Evolutionary conservation across 768 basidiomycete species (phyloP).

Genomic region (Krasilnikovozyma curviuscula): DNA sequence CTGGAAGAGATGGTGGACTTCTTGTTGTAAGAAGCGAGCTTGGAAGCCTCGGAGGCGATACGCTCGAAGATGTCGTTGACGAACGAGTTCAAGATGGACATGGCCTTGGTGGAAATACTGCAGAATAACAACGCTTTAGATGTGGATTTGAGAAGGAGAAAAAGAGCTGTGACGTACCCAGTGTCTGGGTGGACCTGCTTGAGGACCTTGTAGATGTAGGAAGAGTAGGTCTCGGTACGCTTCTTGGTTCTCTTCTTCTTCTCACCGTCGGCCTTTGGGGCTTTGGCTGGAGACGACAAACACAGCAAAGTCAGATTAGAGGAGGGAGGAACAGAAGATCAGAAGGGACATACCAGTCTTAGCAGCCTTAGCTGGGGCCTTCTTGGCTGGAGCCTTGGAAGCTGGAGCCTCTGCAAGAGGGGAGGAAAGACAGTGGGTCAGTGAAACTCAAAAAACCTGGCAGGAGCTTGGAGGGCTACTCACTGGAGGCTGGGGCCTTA

Average conservation of each 20-base stretch:
- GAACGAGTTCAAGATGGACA: conserved; percentile 80
- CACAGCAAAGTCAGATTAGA: background rate
- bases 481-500: background rate
- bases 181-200: conserved; percentile 58
- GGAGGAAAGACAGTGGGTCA: background rate
- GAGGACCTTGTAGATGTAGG: conserved; percentile 12
- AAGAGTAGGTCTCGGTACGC: conserved; percentile 12
- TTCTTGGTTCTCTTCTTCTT: conserved; percentile 13
- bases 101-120: conserved; percentile 96
- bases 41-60: conserved; percentile 73
- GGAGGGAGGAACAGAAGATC: background rate
- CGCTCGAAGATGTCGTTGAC: conserved; percentile 91
- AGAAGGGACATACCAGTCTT: conserved; percentile 66
- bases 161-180: conserved; percentile 23
- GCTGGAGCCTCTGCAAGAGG: conserved; percentile 4
- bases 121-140: no score
- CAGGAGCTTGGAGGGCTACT: no score
- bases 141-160: no score
- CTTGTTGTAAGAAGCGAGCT: conserved; percentile 92
- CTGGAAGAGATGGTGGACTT: conserved; percentile 97
- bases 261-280: conserved; percentile 11
- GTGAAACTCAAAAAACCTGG: no score
- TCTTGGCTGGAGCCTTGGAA: conserved; percentile 11
- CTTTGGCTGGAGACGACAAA: background rate
- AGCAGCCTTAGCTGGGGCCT: conserved; percentile 27